Evolutionary conservation across 1,139 yeast genomes (phyloP), one percentile per base, ranked within the genome.

Genomic region (Sugiyamaella pinicola): DNA sequence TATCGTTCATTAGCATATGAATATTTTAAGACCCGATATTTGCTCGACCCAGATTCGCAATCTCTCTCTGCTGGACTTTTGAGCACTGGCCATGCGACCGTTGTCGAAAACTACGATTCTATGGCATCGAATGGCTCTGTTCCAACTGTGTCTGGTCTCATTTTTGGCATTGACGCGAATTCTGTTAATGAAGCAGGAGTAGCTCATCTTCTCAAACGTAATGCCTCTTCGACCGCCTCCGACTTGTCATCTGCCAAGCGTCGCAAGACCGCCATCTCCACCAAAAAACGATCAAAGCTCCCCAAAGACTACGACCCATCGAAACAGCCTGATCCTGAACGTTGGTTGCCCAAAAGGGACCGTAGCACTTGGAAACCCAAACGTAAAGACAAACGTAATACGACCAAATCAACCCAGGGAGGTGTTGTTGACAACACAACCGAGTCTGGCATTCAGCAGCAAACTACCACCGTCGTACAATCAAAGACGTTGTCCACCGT

Each of bases 341-440:
- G 97, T 72, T 91, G 98, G 98, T 72, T 90, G 51, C 96, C 97
- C 28, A 66, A 87, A 78, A 85, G 83, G 64, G 93, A 90, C 67
- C 81, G 98, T 69, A 81, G 90, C 5, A 83, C 84, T 61, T 90
- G 87, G 73, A 87, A 82, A 69, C 89, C 95, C 17, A 84, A 86
- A 64, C 74, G 74, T 66, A 69, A 70, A 58, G 73, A 69, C 42
- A 74, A 73, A 67, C 83, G 79, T 70, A 69, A 64, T 44, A 77
- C 59, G 15, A 42, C 51, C 15, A 58, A 62, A 43, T 46, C 72
- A 38, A 80, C 87, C 0, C 90, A 86, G 64, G 95, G 95, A 55
- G 95, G 95, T 48, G 77, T 79, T 0, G 76, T 82, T 54, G 91
- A 82, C 61, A 73, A 73, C 52, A 73, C 74, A 19, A 74, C 80